Base-by-base conservation (phyloP, 2,329 filamentous ascomycete genomes). In the Sclerotinia spermophila region DNA sequence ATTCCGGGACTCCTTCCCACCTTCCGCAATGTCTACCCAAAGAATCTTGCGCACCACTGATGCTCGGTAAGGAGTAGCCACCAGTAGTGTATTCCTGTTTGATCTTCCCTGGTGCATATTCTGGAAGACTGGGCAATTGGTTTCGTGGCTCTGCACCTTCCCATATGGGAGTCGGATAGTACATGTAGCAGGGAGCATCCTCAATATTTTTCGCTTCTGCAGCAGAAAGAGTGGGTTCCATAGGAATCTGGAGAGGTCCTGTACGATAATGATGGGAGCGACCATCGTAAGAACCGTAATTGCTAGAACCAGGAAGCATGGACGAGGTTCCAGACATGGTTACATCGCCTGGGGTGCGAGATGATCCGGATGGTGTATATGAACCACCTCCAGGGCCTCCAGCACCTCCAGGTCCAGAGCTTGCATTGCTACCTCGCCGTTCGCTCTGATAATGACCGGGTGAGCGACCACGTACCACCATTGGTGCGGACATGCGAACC, bases 381-480 rank as follows among this genome's bases (percentile, higher is more conserved):
- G 76, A 74, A 10, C 78, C 78, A 30, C 72, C 73, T 40, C 76
- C 74, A 45, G 72, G 71, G 38, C 76, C 76, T 2, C 76, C 78
- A 19, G 75, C 71, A 8, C 86, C 85, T 68, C 86, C 86, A 2
- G 86, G 84, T 13, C 87, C 87, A 76, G 86, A 85, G 72, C 86
- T 87, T 21, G 84, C 81, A 74, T 84, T 86, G 62, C 76, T 78
- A 65, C 84, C 82, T 69, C 85, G 82, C 44, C 85, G 80, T 51
- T 84, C 84, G 70, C 86, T 85, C 70, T 86, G 85, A 78, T 89
- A 89, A 75, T 89, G 89, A 2, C 88, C 88, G 1, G 89, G 89
- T 35, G 86, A 89, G 38, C 89, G 83, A 35, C 89, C 89, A 40
- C 89, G 86, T n/a, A 91, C 88, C 15, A 91, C 88, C 81, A 91